Evolutionary conservation across 1,284 basidiomycete species (phyloP).

Genomic region (Ganoderma sp.): DNA sequence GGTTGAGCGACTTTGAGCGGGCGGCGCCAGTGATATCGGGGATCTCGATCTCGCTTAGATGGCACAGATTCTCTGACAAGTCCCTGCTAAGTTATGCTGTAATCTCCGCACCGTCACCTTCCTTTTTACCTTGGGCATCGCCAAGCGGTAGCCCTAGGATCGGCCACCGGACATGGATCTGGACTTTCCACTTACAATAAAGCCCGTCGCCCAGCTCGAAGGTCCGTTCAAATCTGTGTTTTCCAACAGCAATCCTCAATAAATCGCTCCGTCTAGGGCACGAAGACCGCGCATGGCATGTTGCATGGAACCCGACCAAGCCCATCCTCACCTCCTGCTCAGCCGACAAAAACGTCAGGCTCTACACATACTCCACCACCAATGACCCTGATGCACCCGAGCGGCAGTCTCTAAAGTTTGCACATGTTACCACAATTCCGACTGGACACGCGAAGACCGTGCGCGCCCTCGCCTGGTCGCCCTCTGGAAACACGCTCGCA

Average conservation of each 20-base stretch:
- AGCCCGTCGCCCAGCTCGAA: constrained; percentile 9
- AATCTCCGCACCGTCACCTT: neutral
- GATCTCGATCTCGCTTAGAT: constrained; percentile 1
- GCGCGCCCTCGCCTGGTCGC: constrained; percentile 89
- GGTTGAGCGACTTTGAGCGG: too few relatives aligned
- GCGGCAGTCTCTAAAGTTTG: constrained; percentile 50
- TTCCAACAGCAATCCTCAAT: constrained; percentile 4
- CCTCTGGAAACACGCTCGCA: constrained; percentile 87
- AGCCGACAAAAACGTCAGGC: constrained; percentile 88
- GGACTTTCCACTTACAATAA: constrained; percentile 4
- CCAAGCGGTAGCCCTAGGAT: neutral
- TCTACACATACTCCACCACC: constrained; percentile 72
- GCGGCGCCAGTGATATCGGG: too few relatives aligned
- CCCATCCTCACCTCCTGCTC: constrained; percentile 92
- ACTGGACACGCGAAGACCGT: constrained; percentile 94
- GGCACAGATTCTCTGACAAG: neutral
- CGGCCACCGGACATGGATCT: constrained; percentile 9
- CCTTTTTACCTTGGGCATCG: neutral
- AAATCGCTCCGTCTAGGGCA: constrained; percentile 59
- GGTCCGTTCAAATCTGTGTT: neutral
- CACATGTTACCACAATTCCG: constrained; percentile 64
- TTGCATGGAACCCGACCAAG: constrained; percentile 90
- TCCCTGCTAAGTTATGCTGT: neutral
- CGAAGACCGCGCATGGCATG: constrained; percentile 86
- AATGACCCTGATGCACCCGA: constrained; percentile 32